Base-by-base conservation (phyloP, 1,284 basidiomycete species). In the Mycosarcoma maydis region DNA sequence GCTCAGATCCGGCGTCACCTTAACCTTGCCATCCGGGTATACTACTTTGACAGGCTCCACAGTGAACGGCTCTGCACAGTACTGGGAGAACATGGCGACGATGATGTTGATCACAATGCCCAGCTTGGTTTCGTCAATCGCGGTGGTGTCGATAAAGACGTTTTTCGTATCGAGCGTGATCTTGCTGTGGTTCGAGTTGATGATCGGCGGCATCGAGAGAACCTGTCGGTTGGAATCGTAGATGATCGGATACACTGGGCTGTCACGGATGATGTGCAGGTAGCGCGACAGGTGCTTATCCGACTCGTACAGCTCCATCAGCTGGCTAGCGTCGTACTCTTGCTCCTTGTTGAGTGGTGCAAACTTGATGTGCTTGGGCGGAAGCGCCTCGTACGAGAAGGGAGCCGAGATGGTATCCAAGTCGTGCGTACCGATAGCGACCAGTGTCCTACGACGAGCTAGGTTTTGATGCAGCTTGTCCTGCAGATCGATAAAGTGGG, bases 381-480 rank as follows among this genome's bases (percentile, higher is more conserved):
- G 85, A 68, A 87, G 86, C 24, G 94, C 96, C 82, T 96, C 90
- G 81, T 98, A 99, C n/a, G 81, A 83, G 87, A 95, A 96, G 10
- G 94, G 93, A 6, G 88, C 86, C 72, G 88, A 85, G 60, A 99
- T 85, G 1, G 91, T 94, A 83, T 96, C 93, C 38, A 98, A 84
- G 84, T 99, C 96, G 77, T 99, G 96, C 3, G 96, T 98, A 55
- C 96, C 96, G 73, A 99, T 97, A 17, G 96, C 89, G 33, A 97
- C 96, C 37, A 99, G 88, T 76, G 91, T 92, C 56, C 96, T 86
- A 72, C 91, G 86, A 50, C 96, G 86, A 76, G 92, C 95, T 40
- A 99, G 87, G 83, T 99, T 98, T 79, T 94, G 91, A 82, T 98
- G 96, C 39, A 99, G 86, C 84, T 98, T 98, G 83, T 98, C 96